phyloP scores from a whole-genome alignment of 768 basidiomycete species.

The Candolleomyces aberdarensis region DNA sequence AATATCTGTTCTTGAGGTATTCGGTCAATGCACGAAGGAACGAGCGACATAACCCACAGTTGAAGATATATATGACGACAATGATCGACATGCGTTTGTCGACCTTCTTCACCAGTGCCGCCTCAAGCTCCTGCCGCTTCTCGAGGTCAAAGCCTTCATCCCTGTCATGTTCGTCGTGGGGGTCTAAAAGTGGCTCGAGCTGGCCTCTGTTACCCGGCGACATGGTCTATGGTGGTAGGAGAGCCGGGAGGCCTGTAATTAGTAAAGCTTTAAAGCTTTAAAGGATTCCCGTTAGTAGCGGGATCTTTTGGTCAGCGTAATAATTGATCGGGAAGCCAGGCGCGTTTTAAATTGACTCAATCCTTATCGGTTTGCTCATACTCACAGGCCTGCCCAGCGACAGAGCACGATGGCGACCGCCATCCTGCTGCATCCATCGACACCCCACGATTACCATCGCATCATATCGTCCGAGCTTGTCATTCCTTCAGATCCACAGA shows the following conservation, averaged over 20 bases:
- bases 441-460: conserved; percentile 61
- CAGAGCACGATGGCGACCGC: conserved; percentile 39
- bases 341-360: not conserved
- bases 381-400: not conserved
- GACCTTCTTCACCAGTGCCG: conserved; percentile 42
- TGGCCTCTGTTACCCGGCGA: not conserved
- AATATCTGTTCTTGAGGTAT: conserved; percentile 38
- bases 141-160: conserved; percentile 14
- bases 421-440: conserved; percentile 38
- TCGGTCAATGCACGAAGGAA: not conserved
- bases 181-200: not conserved
- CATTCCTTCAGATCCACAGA: conserved; percentile 47
- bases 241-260: not conserved
- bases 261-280: no score
- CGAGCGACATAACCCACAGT: conserved; percentile 26
- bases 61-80: conserved; percentile 46
- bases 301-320: no score
- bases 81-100: conserved; percentile 49
- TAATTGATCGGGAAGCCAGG: not conserved
- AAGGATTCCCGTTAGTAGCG: no score
- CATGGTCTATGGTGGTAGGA: not conserved
- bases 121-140: conserved; percentile 27
- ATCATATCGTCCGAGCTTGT: conserved; percentile 56
- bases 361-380: not conserved
- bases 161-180: not conserved